A percentile compares a stretch with the other conserved stretches of the same genome.
Conservation (phyloP, 495 filamentous ascomycete genomes). For the Neurospora tetraspora region DNA sequence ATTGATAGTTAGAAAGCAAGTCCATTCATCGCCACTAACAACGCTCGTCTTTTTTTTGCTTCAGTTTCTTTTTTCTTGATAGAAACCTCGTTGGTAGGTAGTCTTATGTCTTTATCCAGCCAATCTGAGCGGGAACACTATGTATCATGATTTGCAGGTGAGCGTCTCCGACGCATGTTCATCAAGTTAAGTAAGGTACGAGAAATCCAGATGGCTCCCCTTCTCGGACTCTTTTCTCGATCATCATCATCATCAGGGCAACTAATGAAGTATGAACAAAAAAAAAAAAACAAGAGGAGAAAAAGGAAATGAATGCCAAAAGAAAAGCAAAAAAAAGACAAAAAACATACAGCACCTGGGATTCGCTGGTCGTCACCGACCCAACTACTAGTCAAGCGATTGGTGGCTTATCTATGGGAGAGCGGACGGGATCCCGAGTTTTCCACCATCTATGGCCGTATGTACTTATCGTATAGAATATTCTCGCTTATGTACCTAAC, state of each 20-base stretch:
- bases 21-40: background rate
- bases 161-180: too few species aligned
- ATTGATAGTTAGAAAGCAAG: background rate
- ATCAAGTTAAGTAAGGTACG: too few species aligned
- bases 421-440: background rate
- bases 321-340: background rate
- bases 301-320: too few species aligned
- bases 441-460: background rate
- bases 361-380: constrained; percentile 27
- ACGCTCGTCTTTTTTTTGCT: background rate
- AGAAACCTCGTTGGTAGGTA: background rate
- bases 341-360: constrained; percentile 24
- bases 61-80: background rate
- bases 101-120: too few species aligned
- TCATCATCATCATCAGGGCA: too few species aligned
- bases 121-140: too few species aligned
- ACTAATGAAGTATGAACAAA: too few species aligned
- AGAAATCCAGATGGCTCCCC: too few species aligned
- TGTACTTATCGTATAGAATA: background rate
- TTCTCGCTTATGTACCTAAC: accelerated
- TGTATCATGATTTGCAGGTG: too few species aligned
- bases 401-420: too few species aligned
- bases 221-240: too few species aligned
- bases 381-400: constrained; percentile 12
- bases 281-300: too few species aligned